Evolutionary conservation across 2,329 filamentous ascomycete species (phyloP), one percentile per base, ranked within the genome.

Genomic region (Xylariaceae sp.): DNA sequence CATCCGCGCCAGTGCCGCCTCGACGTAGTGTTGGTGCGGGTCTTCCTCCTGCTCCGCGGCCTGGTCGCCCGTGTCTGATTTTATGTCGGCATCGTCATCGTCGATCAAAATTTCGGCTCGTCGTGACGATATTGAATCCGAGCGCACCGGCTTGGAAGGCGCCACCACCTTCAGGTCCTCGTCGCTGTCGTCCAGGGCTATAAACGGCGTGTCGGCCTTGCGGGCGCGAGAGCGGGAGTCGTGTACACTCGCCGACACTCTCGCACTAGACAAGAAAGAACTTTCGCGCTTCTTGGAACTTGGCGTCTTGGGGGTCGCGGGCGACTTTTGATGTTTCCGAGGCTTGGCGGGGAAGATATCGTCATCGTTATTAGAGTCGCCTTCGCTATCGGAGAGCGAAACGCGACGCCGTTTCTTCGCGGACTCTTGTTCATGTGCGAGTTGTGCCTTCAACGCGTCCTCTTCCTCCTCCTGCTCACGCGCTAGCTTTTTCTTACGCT

Each of bases 1-100:
- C 54, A 71, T 61, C 9, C 73, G 65, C 58, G 73, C 71, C 61
- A 73, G 65, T 47, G 80, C 81, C 43, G 70, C 73, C 58, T 71
- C 71, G 23, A 82, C 70, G 60, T 81, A 83, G 48, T 75, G 74
- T 40, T 71, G 74, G 18, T 79, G 77, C 7, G 78, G 76, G 44
- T 80, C 75, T 18, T 78, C 72, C 4, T 69, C 73, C 20, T 54
- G 40, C 10, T 56, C 49, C 10, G 51, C 40, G 14, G 49, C 50
- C 37, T 12, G 20, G 1, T 64, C 62, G n/a, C 64, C 53, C 2
- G 57, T 48, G 21, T 67, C 63, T 18, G 63, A 58, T 32, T 70
- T 69, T 18, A 70, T 51, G 7, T 60, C 60, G 7, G 43, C 40
- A 48, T 61, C 47, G 12, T 57, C 32, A 14, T 37, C 32, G 32